Conservation (phyloP, 2,329 filamentous ascomycete species). For the Xylariaceae sp. region DNA sequence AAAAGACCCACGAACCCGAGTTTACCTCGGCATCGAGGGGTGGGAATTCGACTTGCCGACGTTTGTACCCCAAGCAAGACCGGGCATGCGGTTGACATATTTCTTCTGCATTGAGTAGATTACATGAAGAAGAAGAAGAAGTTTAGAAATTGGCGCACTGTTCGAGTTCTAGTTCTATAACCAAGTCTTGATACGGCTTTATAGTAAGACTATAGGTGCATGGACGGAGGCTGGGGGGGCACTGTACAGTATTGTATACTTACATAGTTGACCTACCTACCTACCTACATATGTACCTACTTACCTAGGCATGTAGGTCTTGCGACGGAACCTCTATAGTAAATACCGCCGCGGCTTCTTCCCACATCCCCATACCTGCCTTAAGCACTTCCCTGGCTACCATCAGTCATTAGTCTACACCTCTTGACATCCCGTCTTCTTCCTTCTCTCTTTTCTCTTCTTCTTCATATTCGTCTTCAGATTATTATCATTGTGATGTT, state of each 20-base stretch:
- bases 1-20: conserved; percentile 4
- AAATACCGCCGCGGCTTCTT: conserved; percentile 20
- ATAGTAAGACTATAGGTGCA: no score
- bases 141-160: no score
- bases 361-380: not conserved
- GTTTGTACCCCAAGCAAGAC: not conserved
- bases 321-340: not conserved
- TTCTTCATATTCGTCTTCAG: conserved; percentile 6
- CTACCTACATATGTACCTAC: no score
- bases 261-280: no score
- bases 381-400: no score
- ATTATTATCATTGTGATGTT: conserved; percentile 43
- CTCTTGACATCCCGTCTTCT: conserved; percentile 14
- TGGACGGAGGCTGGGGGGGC: no score
- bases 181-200: no score
- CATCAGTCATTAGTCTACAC: conserved; percentile 20
- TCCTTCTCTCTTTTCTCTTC: conserved; percentile 20
- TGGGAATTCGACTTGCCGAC: conserved; percentile 14
- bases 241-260: no score
- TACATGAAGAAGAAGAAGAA: not conserved
- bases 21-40: conserved; percentile 39
- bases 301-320: not conserved
- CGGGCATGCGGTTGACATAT: no score
- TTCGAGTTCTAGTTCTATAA: no score
- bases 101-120: no score